These are phyloP conservation scores for Dillenia suffruticosa DNA, from an alignment of 164 flowering plant species.

Conservation along the genomic window DNA sequence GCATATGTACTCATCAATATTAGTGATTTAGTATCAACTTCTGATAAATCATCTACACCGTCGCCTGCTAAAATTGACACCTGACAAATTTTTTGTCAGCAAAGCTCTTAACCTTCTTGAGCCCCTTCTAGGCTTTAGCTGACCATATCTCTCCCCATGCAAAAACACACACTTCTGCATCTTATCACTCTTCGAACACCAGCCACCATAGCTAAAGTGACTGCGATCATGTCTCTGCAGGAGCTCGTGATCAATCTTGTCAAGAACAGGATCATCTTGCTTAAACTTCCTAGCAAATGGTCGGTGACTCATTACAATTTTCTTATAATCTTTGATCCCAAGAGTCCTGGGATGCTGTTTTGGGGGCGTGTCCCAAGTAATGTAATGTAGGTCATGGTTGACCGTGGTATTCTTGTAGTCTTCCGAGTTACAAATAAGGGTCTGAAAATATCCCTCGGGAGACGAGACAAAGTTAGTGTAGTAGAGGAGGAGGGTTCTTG, in stretches of 20 bases:
- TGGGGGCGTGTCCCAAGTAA: slow-evolving; percentile 90
- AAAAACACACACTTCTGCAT: slow-evolving; percentile 24
- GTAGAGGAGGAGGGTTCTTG: slow-evolving; percentile 86
- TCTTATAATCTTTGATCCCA: slow-evolving; percentile 51
- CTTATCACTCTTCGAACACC: slow-evolving; percentile 46
- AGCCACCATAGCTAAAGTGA: slow-evolving; percentile 61
- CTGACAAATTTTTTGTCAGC: slow-evolving; percentile 39
- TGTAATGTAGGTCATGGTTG: slow-evolving; percentile 88
- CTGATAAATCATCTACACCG: slow-evolving; percentile 46
- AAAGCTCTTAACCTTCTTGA: slow-evolving; percentile 53
- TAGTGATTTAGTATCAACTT: too few relatives aligned
- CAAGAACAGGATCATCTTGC: slow-evolving; percentile 51
- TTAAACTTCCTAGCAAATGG: slow-evolving; percentile 89
- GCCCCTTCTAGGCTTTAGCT: slow-evolving; percentile 68
- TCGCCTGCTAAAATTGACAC: slow-evolving; percentile 31
- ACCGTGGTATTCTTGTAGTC: slow-evolving; percentile 66
- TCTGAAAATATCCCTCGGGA: slow-evolving; percentile 93
- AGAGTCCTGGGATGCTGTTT: slow-evolving; percentile 85
- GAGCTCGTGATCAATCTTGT: slow-evolving; percentile 66
- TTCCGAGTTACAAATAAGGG: slow-evolving; percentile 76
- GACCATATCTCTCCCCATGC: slow-evolving; percentile 34
- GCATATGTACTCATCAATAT: too few relatives aligned
- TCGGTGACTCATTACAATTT: slow-evolving; percentile 51
- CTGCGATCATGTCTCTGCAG: slow-evolving; percentile 31
- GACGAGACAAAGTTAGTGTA: slow-evolving; percentile 94